Conservation (phyloP, 768 basidiomycete genomes). For the Tylopilus subfusipes region DNA sequence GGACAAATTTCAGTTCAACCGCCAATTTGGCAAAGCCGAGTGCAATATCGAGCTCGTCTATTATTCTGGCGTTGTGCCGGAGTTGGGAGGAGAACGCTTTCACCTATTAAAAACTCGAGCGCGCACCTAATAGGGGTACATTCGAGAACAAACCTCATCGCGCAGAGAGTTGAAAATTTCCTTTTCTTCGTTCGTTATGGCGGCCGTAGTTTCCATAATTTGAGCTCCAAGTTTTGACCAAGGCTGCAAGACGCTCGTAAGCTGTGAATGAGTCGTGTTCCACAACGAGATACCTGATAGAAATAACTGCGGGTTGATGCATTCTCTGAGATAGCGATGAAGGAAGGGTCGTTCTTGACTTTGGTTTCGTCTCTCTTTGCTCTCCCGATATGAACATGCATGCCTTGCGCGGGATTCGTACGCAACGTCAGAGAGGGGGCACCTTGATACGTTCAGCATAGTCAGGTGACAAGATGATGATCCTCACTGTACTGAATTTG, state of each 20-base stretch:
- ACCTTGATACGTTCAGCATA: constrained; percentile 39
- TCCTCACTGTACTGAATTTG: constrained; percentile 52
- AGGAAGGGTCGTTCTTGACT: constrained; percentile 45
- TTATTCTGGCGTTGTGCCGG: constrained; percentile 69
- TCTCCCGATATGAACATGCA: constrained; percentile 69
- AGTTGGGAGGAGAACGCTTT: constrained; percentile 52
- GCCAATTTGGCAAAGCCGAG: constrained; percentile 81
- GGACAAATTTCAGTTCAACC: constrained; percentile 68
- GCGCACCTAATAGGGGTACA: background rate
- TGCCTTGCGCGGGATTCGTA: constrained; percentile 62
- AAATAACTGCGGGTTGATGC: constrained; percentile 68
- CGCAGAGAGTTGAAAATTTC: constrained; percentile 70
- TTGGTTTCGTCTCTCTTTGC: constrained; percentile 57
- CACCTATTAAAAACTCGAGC: constrained; percentile 45
- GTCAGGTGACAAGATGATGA: background rate
- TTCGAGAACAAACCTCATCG: constrained; percentile 46
- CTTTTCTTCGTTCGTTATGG: constrained; percentile 59
- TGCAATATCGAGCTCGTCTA: constrained; percentile 86
- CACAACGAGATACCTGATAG: constrained; percentile 43
- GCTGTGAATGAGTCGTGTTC: background rate
- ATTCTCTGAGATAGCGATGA: constrained; percentile 59
- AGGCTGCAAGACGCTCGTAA: constrained; percentile 39
- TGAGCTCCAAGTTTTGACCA: constrained; percentile 75
- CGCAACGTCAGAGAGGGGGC: constrained; percentile 73
- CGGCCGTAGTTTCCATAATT: constrained; percentile 54